Evolutionary conservation across 306 rosid species (phyloP), one percentile per base, ranked within the genome.

Genomic region (Clitoria ternatea): DNA sequence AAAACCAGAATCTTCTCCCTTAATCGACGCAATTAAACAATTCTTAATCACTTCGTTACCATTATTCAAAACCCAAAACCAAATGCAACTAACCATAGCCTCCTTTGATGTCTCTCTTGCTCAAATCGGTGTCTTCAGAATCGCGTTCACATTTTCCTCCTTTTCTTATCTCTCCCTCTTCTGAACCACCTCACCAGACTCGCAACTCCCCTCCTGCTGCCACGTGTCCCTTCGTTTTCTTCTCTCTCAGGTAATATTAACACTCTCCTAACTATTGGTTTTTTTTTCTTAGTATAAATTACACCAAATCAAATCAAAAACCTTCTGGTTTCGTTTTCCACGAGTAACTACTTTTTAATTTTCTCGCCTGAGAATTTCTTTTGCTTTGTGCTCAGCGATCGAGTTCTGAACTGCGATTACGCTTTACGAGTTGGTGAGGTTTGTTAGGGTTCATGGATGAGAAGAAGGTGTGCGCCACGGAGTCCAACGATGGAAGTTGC

Each of bases 401-500:
- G 76, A 11, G 54, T 61, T 54, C 27, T 11, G 52, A 69, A 52
- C 69, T 43, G 54, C 22, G 54, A 37, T 59, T 72, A 65, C 52
- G 8, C 61, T 50, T 42, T 24, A n/a, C 19, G 19, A 54, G n/a
- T 62, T 20, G 30, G 27, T 36, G 39, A 52, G 33, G 8, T 20
- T 32, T 1, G 14, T 18, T 59, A 8, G 27, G 23, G 42, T 3
- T 10, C 24, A 90, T 90, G 97, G 96, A 85, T 79, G 83, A 83
- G 83, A 85, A 81, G 64, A 88, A 76, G 10, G 83, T 94, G 4
- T 86, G 89, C 83, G 47, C 90, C 23, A 61, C 90, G 9, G 96
- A 86, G 64, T 83, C 86, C 65, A 71, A 15, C 45, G 67, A 86
- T 13, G 97, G 97, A 59, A 70, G 91, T 56, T 80, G 81, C 56